Evolutionary conservation across 495 filamentous ascomycete species (phyloP), one percentile per base, ranked within the genome.

Genomic region (Apodospora peruviana): DNA sequence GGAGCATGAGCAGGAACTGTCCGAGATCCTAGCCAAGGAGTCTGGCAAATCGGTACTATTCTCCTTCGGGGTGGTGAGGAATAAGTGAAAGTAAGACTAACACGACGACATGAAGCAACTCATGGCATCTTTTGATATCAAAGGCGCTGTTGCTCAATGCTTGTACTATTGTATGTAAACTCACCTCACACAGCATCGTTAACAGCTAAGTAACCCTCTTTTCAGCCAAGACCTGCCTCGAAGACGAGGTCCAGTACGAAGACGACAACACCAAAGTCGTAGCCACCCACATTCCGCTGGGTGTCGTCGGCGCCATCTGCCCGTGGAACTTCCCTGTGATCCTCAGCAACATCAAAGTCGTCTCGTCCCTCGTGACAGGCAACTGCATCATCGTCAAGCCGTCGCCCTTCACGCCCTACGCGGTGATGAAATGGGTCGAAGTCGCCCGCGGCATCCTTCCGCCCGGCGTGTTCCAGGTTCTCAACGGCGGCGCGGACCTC

Each of bases 301-400:
- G 80, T 29, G 67, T 80, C 8, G 67, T 72, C 16, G 76, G 56
- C 20, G 79, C 72, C 45, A 80, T 82, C 49, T 66, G 69, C 36
- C 81, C 83, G 0, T 86, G 82, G 78, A 86, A 85, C 72, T 85
- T 78, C 61, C 80, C 81, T n/a, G 43, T 82, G 2, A 66, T 81
- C 37, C 69, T 83, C 4, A 63, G 70, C 10, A 66, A 69, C 40
- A 71, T 78, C 41, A 83, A 84, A 53, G 69, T 83, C 18, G 72
- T 70, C 1, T 74, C 77, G 0, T 71, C 78, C 12, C 62, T 86
- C 1, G 56, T 81, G 7, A 81, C 82, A 0, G 82, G 82, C 21
- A 82, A 82, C 65, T 70, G 73, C 43, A 73, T 83, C 43, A 82
- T 86, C 62, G 69, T 84, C 58, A 85, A 85, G 62, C 75, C 77